A percentile compares a stretch with the other conserved stretches of the same genome.
Evolutionary conservation across 2,329 filamentous ascomycete genomes (phyloP).

Genomic region (Zopfia rhizophila): DNA sequence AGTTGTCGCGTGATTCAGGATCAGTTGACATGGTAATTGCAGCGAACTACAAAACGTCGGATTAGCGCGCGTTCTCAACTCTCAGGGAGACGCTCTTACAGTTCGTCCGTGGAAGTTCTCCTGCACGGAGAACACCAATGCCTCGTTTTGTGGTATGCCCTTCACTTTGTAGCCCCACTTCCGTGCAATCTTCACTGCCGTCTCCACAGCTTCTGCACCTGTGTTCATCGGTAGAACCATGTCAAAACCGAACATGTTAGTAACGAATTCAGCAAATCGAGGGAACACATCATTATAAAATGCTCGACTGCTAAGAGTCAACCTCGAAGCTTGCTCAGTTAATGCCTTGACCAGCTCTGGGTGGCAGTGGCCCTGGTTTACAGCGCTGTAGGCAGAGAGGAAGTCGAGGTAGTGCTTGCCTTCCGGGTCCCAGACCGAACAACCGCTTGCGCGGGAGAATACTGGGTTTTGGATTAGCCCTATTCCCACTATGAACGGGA

Average conservation of each 20-base stretch:
- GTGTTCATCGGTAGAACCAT: conserved; percentile 99
- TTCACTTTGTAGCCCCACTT: conserved; percentile 99
- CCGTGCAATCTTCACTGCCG: conserved; percentile 91
- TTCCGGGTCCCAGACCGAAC: conserved; percentile 96
- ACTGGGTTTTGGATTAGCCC: conserved; percentile 37
- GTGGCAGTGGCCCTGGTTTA: conserved; percentile 98
- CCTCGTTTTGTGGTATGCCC: conserved; percentile 84
- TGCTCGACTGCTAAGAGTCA: conserved; percentile 92
- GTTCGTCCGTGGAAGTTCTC: conserved; percentile 98
- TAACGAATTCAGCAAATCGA: conserved; percentile 92
- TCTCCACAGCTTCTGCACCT: conserved; percentile 95
- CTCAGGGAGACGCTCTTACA: conserved; percentile 64
- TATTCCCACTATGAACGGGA: neutral
- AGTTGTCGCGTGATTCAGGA: conserved; percentile 94
- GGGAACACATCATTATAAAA: conserved; percentile 99
- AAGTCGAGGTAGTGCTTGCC: conserved; percentile 94
- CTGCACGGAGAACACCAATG: conserved; percentile 81
- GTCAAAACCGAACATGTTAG: conserved; percentile 89
- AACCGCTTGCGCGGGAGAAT: conserved; percentile 84
- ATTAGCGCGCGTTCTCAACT: conserved; percentile 22
- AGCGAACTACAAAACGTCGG: conserved; percentile 72
- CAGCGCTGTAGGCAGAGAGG: conserved; percentile 95
- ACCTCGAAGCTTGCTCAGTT: conserved; percentile 84
- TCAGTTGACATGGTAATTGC: conserved; percentile 96
- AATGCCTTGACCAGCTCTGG: conserved; percentile 93